phyloP scores from a whole-genome alignment of 176 grass and related monocot genomes.

The Paspalum vaginatum region DNA sequence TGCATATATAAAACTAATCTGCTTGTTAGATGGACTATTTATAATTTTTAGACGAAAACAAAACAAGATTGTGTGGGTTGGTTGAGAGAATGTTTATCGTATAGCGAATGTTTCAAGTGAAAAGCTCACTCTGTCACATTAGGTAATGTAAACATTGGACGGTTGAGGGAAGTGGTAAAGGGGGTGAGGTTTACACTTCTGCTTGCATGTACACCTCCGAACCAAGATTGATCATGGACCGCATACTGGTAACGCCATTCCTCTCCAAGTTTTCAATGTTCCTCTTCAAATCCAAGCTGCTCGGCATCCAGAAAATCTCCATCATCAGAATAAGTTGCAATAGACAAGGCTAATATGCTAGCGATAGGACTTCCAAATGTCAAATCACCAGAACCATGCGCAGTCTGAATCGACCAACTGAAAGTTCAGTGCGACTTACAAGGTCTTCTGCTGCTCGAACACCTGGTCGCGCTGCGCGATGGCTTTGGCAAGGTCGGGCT shows the following conservation, averaged over 20 bases:
- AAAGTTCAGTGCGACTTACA: conserved; percentile 58
- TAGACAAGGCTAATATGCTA: neutral
- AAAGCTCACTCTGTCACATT: neutral
- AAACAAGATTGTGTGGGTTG: neutral
- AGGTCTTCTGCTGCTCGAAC: conserved; percentile 81
- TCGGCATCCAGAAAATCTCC: neutral
- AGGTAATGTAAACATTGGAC: neutral
- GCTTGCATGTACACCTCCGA: conserved; percentile 96
- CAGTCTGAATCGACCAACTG: neutral
- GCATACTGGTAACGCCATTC: conserved; percentile 73
- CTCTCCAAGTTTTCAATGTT: conserved; percentile 91
- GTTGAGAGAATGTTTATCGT: neutral
- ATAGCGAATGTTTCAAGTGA: neutral
- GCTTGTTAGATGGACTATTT: neutral
- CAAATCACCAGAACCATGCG: neutral
- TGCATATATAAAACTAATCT: conserved; percentile 7
- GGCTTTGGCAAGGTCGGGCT: conserved; percentile 77
- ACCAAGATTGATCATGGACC: conserved; percentile 88
- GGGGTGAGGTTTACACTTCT: conserved; percentile 69
- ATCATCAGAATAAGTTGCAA: conserved; percentile 2
- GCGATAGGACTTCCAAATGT: neutral
- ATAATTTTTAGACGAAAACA: neutral
- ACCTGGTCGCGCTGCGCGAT: conserved; percentile 70
- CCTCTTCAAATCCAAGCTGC: conserved; percentile 84
- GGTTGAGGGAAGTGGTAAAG: neutral